phyloP scores from a whole-genome alignment of 106 monocot genomes.

The Ottelia alismoides region DNA sequence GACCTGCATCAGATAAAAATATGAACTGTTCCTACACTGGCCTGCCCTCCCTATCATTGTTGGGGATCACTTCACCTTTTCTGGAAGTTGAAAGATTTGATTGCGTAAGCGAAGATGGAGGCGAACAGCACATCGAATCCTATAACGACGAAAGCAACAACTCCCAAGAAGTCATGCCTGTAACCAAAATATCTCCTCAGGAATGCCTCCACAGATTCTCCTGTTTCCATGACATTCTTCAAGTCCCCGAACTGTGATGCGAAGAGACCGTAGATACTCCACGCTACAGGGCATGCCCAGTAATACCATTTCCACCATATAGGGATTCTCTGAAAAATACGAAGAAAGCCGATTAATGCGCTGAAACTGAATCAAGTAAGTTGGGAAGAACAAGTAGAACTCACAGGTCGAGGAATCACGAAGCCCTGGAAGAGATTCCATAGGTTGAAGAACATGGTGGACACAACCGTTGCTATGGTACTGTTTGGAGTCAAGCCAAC shows the following conservation, averaged over 20 bases:
- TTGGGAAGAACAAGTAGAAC: neutral
- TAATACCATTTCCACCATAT: no score
- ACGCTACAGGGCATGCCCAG: constrained; percentile 34
- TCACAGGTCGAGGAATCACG: constrained; percentile 26
- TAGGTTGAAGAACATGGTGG: constrained; percentile 30
- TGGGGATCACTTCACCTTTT: no score
- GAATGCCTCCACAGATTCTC: no score
- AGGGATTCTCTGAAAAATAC: constrained; percentile 22
- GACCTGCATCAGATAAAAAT: no score
- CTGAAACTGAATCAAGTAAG: neutral
- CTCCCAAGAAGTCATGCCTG: constrained; percentile 30
- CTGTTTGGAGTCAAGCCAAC: constrained; percentile 40
- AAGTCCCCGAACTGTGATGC: constrained; percentile 46
- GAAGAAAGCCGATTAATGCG: neutral
- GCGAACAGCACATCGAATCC: constrained; percentile 32
- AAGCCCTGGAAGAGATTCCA: constrained; percentile 49
- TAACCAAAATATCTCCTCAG: constrained; percentile 38
- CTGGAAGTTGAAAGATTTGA: no score
- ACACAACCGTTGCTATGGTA: constrained; percentile 25
- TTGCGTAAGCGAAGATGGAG: constrained; percentile 23
- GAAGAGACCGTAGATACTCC: constrained; percentile 45
- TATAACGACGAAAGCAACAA: constrained; percentile 25
- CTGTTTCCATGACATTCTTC: constrained; percentile 2
- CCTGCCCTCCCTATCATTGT: constrained; percentile 35
- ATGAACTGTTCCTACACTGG: no score